These are phyloP conservation scores for Achaetomium macrosporum DNA, from an alignment of 2,329 filamentous ascomycete species.

Conservation along the genomic window DNA sequence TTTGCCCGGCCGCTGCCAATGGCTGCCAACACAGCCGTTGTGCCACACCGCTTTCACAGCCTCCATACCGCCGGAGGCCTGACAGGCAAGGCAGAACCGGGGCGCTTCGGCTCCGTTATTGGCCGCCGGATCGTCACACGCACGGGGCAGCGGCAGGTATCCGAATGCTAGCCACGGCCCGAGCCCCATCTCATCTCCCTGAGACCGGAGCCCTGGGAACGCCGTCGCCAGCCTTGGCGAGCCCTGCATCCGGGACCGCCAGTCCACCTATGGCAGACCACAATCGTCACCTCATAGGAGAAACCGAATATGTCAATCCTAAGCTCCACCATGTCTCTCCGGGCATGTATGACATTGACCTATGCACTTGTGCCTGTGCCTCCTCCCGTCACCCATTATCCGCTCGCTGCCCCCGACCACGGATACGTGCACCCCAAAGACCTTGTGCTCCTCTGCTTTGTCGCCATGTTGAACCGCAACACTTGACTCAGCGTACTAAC, in stretches of 20 bases:
- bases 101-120: slow-evolving; percentile 11
- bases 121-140: slow-evolving; percentile 1
- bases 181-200: slow-evolving; percentile 11
- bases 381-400: neutral
- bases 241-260: neutral
- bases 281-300: slow-evolving; percentile 4
- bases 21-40: slow-evolving; percentile 12
- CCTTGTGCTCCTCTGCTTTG: slow-evolving; percentile 3
- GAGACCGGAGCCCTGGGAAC: slow-evolving; percentile 10
- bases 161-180: slow-evolving; percentile 12
- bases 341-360: slow-evolving; percentile 7
- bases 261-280: neutral
- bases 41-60: slow-evolving; percentile 8
- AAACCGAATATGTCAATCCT: neutral
- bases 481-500: neutral
- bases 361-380: slow-evolving; percentile 4
- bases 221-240: neutral
- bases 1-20: neutral
- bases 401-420: neutral
- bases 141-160: slow-evolving; percentile 13
- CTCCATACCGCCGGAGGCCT: neutral
- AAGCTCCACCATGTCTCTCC: neutral
- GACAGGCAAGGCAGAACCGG: slow-evolving; percentile 3
- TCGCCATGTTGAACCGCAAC: slow-evolving; percentile 11
- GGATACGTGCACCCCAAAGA: slow-evolving; percentile 11